phyloP scores from a whole-genome alignment of 148 eudicot species.

The Salicornia ramosissima region DNA sequence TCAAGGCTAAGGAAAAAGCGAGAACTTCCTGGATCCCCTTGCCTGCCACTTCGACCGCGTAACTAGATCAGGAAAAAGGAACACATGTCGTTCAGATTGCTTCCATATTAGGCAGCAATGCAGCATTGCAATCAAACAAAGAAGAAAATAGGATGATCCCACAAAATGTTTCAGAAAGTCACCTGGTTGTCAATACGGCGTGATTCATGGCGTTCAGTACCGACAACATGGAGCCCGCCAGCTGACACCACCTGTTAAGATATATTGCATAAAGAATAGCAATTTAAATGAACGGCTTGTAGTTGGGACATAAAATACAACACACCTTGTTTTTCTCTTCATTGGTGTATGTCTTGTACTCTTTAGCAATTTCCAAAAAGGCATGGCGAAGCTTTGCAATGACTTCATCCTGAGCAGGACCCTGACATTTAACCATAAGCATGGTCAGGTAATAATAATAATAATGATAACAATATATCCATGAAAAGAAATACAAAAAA shows the following conservation, averaged over 20 bases:
- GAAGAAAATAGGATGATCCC: not conserved
- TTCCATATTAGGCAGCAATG: slow-evolving; percentile 10
- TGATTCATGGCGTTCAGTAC: slow-evolving; percentile 98
- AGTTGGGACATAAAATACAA: not conserved
- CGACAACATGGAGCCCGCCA: slow-evolving; percentile 97
- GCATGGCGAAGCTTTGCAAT: slow-evolving; percentile 73
- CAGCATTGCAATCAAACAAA: not conserved
- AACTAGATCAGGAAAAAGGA: slow-evolving; percentile 42
- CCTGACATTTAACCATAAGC: slow-evolving; percentile 37
- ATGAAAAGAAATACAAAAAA: no score
- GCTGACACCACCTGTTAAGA: slow-evolving; percentile 70
- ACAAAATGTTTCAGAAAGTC: slow-evolving; percentile 2
- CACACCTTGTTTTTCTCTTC: slow-evolving; percentile 78
- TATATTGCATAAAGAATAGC: slow-evolving; percentile 11
- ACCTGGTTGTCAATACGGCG: slow-evolving; percentile 99
- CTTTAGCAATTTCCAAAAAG: slow-evolving; percentile 62
- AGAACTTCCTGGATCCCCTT: slow-evolving; percentile 99
- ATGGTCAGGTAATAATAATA: not conserved
- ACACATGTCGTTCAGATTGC: not conserved
- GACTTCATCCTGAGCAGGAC: slow-evolving; percentile 90
- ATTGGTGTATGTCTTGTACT: slow-evolving; percentile 70
- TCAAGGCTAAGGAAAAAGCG: slow-evolving; percentile 99
- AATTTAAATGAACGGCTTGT: slow-evolving; percentile 7
- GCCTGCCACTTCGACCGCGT: slow-evolving; percentile 99
- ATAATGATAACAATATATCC: no score